Evolutionary conservation across 1,284 basidiomycete genomes (phyloP).

Genomic region (Irpex sp.): DNA sequence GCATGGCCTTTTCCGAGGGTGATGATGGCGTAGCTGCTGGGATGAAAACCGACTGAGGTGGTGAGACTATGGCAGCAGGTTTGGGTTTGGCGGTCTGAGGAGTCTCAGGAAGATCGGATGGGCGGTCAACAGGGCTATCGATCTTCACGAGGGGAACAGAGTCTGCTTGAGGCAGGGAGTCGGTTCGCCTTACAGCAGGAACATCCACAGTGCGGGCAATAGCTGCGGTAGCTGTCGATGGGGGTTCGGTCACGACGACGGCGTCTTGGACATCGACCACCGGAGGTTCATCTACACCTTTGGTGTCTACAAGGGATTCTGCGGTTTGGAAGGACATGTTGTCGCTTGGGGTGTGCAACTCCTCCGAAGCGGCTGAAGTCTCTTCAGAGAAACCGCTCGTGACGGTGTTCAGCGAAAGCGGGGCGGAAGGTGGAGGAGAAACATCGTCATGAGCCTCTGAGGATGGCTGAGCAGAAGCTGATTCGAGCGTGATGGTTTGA

Average conservation of each 20-base stretch:
- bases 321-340: constrained; percentile 6
- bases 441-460: background rate
- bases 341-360: constrained; percentile 12
- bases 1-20: constrained; percentile 14
- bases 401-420: constrained; percentile 1
- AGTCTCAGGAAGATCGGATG: background rate
- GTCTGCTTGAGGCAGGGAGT: constrained; percentile 7
- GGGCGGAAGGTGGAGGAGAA: background rate
- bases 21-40: constrained; percentile 12
- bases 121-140: background rate
- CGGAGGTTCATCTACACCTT: background rate
- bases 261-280: background rate
- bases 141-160: constrained; percentile 3
- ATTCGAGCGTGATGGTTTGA: background rate
- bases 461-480: background rate
- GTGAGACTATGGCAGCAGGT: constrained; percentile 4
- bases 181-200: background rate
- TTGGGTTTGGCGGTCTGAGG: background rate
- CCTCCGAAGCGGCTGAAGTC: constrained; percentile 11
- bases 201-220: constrained; percentile 16
- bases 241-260: constrained; percentile 11
- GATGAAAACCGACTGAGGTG: constrained; percentile 11
- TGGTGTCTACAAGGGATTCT: background rate
- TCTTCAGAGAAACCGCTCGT: constrained; percentile 7
- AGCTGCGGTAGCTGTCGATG: constrained; percentile 16